These are phyloP conservation scores for Coemansia sp. DNA, from an alignment of 192 early-diverging fungal species.

Conservation along the genomic window DNA sequence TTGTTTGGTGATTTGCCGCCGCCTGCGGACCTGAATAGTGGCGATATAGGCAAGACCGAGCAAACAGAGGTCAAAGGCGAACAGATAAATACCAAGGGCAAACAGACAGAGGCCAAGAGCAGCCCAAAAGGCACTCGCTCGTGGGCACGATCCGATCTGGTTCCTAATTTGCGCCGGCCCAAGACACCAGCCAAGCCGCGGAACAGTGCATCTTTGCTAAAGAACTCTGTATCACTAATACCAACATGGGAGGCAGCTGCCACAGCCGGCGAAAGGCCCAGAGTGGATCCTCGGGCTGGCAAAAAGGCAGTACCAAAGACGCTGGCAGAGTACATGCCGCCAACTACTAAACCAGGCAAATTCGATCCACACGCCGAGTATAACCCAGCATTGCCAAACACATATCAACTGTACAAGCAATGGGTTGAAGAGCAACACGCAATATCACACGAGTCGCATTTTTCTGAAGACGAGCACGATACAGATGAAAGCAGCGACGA, in stretches of 20 bases:
- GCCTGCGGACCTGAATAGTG: not conserved
- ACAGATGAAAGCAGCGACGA: not conserved
- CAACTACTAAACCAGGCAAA: not conserved
- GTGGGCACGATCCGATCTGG: slow-evolving; percentile 25
- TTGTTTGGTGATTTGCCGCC: slow-evolving; percentile 44
- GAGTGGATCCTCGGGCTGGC: not conserved
- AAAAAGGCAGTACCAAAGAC: slow-evolving; percentile 6
- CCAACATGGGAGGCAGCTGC: slow-evolving; percentile 2
- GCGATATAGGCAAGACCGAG: not conserved
- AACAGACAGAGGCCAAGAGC: not conserved
- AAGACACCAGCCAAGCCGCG: not conserved
- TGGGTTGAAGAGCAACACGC: slow-evolving; percentile 23
- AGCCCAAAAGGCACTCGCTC: slow-evolving; percentile 1
- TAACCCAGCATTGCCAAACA: slow-evolving; percentile 32
- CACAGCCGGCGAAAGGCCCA: not conserved
- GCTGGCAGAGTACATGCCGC: slow-evolving; percentile 34
- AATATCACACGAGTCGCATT: too few species aligned
- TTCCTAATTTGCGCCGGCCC: slow-evolving; percentile 33
- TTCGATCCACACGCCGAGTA: slow-evolving; percentile 43
- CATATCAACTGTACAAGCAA: slow-evolving; percentile 30
- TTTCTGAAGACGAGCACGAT: not conserved
- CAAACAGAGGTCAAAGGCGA: too few species aligned
- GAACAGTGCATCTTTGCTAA: not conserved
- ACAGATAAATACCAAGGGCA: not conserved
- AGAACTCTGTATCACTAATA: not conserved